Base-by-base conservation (phyloP, 352 stramenopile species). In the Hyphochytrium catenoides region DNA sequence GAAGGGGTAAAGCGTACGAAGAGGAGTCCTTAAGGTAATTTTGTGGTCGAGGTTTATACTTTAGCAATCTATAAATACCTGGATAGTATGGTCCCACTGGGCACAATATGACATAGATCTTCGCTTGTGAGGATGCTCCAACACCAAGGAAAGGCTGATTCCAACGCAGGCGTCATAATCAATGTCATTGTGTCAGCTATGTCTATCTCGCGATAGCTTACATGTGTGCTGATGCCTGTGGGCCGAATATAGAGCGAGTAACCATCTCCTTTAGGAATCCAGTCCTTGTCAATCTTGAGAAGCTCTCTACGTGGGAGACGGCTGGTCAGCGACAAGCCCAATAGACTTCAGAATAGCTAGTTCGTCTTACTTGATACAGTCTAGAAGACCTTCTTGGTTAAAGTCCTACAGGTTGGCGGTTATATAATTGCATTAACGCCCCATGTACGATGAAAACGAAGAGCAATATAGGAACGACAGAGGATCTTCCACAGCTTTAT, bases 81-180 rank as follows among this genome's bases (percentile, higher is more conserved):
- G 85, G 79, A 58, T 95, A 98, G 62, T 98, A 98, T 4, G 90
- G 90, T 12, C 90, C 90, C 5, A 96, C 85, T 6, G 90, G 90
- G 34, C 69, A 93, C 18, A 89, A 63, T 41, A 98, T 96, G 24
- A 93, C 72, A 48, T 85, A 97, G 17, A 96, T 56, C 41, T 94
- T 82, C 43, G 91, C 57, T 33, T 70, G 72, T 19, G 73, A 48
- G 17, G 78, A 81, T n/a, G 73, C 54, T 6, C 59, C 59, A 8
- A 96, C 57, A 26, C 83, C 79, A 34, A 95, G 72, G 32, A 62
- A 87, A 15, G 69, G 71, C 50, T 95, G 46, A 47, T 15, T 25
- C 11, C 41, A 27, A 23, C 9, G 31, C 4, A 39, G n/a, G 1
- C 15, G 1, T 20, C 4, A 15, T 3, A 26, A 1, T 0, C 12